Evolutionary conservation across 2,329 filamentous ascomycete species (phyloP).

Genomic region (Penicillium aurantiogriseum): DNA sequence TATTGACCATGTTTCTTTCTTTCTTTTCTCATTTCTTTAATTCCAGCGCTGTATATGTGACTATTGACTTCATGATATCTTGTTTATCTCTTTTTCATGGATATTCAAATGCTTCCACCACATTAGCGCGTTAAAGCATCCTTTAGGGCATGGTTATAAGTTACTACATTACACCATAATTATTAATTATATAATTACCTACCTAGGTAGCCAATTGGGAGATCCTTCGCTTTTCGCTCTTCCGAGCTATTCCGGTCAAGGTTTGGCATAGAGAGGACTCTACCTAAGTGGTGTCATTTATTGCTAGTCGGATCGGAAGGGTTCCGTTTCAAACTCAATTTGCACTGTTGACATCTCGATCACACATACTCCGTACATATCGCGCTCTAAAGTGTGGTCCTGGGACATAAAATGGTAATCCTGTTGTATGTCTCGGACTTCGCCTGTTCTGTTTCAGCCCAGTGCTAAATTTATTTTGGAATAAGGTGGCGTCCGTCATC

Average conservation of each 20-base stretch:
- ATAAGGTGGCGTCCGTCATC: background rate
- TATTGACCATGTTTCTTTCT: conserved; percentile 26
- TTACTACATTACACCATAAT: background rate
- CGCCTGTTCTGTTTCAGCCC: too few relatives aligned
- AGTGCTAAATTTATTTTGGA: background rate
- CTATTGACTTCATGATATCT: conserved; percentile 16
- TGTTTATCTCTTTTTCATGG: conserved; percentile 7
- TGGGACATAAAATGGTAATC: background rate
- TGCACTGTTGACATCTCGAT: background rate
- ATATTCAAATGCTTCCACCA: background rate
- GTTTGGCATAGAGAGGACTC: background rate
- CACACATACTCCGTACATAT: background rate
- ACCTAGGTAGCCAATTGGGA: too few relatives aligned
- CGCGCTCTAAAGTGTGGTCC: background rate
- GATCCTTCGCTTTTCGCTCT: background rate
- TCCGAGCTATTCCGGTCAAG: background rate
- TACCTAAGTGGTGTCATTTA: background rate
- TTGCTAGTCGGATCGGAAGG: background rate
- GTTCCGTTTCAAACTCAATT: background rate
- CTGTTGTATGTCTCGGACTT: background rate
- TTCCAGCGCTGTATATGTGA: conserved; percentile 15
- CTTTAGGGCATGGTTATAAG: background rate
- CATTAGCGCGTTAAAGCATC: background rate
- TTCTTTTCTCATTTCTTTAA: background rate
- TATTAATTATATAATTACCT: too few relatives aligned